phyloP scores from a whole-genome alignment of 371 early-diverging fungal genomes.

The Smittium culicis region DNA sequence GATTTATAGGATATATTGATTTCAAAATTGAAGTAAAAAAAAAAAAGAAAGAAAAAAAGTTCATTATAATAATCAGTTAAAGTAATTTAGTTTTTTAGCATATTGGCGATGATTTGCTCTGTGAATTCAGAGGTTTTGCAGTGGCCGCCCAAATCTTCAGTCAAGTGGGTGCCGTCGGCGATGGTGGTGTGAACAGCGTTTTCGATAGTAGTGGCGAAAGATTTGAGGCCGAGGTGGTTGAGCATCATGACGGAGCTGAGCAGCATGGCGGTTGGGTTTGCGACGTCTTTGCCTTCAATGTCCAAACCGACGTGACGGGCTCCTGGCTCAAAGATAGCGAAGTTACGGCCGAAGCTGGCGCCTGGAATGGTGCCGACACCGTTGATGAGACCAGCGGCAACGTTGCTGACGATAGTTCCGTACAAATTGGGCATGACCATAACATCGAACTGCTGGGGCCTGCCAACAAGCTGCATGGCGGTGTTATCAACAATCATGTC shows the following conservation, averaged over 20 bases:
- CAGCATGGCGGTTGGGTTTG: slow-evolving; percentile 87
- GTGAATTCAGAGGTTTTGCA: slow-evolving; percentile 83
- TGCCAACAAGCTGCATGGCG: slow-evolving; percentile 93
- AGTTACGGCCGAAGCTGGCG: slow-evolving; percentile 89
- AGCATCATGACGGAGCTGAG: slow-evolving; percentile 83
- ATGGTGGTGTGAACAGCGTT: slow-evolving; percentile 62
- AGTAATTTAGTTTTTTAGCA: too few relatives aligned
- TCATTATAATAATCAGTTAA: too few relatives aligned
- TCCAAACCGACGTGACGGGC: slow-evolving; percentile 92
- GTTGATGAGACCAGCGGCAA: slow-evolving; percentile 90
- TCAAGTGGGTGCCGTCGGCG: slow-evolving; percentile 42
- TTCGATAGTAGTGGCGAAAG: slow-evolving; percentile 70
- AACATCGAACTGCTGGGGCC: slow-evolving; percentile 93
- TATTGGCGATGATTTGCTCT: slow-evolving; percentile 47
- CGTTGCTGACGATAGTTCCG: slow-evolving; percentile 91
- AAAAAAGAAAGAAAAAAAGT: neutral
- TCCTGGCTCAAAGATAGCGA: slow-evolving; percentile 90
- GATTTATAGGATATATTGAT: neutral
- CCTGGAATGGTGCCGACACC: slow-evolving; percentile 91
- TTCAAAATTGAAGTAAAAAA: neutral
- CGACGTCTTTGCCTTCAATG: slow-evolving; percentile 75
- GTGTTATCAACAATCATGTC: slow-evolving; percentile 98
- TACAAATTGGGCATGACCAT: slow-evolving; percentile 96
- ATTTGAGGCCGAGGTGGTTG: slow-evolving; percentile 73
- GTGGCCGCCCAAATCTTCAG: slow-evolving; percentile 66